Base-by-base conservation (phyloP, 352 stramenopile species). In the Phytophthora tubulina region DNA sequence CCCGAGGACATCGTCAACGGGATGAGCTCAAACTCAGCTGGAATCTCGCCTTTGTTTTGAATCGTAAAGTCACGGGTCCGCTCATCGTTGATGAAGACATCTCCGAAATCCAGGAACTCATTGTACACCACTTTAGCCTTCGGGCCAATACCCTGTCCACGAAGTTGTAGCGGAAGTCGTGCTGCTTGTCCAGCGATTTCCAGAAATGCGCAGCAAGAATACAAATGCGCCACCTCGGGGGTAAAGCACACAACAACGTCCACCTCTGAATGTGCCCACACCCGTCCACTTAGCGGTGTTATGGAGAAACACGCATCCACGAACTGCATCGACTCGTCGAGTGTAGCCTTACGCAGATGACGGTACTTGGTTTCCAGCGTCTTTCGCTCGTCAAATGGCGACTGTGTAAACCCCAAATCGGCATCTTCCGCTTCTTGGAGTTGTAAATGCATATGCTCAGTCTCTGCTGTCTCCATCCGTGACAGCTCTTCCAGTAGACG, bases 11-110 rank as follows among this genome's bases (percentile, higher is more conserved):
- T 62, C 39, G 63, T 45, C n/a, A 91, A 62, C 7, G 81, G 72
- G 1, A 92, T 60, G 13, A 94, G 71, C 53, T 87, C 79, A 63
- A 90, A 96, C n/a, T 88, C 76, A 8, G 91, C 92, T 5, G 89
- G 79, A 49, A 99, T 99, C 57, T 99, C 96, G 31, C 96, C 95
- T 51, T 94, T 96, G 75, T 98, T 98, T 63, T 97, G 87, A 63
- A 98, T 97, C 3, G 84, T 89, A 38, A 98, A 92, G 70, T 98
- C 86, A 33, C 97, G 94, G 6, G 76, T 89, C 46, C 95, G 88
- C 59, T 88, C 75, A 42, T 95, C 91, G 46, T 87, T 97, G 62
- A 99, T 96, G 56, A 98, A 98, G 10, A 99, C 88, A 50, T 99
- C 96, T 4, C 96, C 96, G 63, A 99, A 94, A 66, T 99, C 95